A percentile compares a stretch with the other conserved stretches of the same genome.
Conservation (phyloP, 2,329 filamentous ascomycete genomes). For the Penicillium verrucosum region DNA sequence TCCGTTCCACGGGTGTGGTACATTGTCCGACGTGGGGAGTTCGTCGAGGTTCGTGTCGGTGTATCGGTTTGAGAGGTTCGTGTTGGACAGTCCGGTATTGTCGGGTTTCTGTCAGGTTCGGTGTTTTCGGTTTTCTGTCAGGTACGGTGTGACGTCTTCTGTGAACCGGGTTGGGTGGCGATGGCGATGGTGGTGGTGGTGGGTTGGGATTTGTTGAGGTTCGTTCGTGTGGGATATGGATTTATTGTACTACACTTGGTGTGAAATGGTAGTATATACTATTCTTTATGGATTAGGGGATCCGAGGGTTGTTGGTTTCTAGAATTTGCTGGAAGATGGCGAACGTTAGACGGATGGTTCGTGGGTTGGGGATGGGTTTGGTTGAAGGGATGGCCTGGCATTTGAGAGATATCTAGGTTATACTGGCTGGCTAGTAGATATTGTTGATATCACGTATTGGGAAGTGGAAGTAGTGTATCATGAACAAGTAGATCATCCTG, state of each 20-base stretch:
- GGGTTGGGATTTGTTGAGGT: not conserved
- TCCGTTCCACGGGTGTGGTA: not conserved
- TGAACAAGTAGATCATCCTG: not conserved
- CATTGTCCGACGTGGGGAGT: not conserved
- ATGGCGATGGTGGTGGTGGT: not conserved
- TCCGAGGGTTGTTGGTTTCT: not conserved
- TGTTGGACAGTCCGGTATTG: slow-evolving; percentile 48
- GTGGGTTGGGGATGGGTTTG: not conserved
- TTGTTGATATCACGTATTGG: not conserved
- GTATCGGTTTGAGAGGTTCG: not conserved
- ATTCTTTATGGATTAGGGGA: not conserved
- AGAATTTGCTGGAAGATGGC: not conserved
- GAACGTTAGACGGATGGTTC: not conserved
- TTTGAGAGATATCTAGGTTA: not conserved
- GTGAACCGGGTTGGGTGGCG: not conserved
- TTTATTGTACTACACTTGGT: not conserved
- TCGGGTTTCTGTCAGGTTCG: slow-evolving; percentile 22
- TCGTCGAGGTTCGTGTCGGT: slow-evolving; percentile 39
- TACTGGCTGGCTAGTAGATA: not conserved
- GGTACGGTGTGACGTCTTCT: slow-evolving; percentile 4
- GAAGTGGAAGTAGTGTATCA: not conserved
- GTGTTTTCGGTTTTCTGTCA: slow-evolving; percentile 12
- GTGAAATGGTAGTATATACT: not conserved
- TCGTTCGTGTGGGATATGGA: not conserved
- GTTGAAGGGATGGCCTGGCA: not conserved